Conservation (phyloP, 1,139 yeast species). For the Magnusiomyces paraingens region DNA sequence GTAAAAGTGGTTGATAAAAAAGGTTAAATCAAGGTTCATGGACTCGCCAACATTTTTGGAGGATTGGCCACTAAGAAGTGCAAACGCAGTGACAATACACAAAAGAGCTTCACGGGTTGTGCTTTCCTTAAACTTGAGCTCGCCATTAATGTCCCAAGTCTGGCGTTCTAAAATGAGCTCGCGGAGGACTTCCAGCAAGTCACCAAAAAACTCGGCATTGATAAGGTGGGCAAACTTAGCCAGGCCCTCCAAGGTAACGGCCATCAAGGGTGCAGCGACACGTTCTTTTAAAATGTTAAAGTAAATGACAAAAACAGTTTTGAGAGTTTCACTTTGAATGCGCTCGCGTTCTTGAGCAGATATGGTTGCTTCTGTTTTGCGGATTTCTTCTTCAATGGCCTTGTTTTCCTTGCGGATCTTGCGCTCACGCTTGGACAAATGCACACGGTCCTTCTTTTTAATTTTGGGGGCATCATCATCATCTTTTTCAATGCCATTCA, state of each 20-base stretch:
- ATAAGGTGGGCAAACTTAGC: conserved; percentile 89
- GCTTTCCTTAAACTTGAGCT: conserved; percentile 35
- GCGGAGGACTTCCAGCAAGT: conserved; percentile 78
- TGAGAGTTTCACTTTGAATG: conserved; percentile 77
- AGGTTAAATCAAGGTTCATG: conserved; percentile 36
- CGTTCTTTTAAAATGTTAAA: conserved; percentile 66
- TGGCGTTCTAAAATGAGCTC: conserved; percentile 56
- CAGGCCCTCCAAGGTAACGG: conserved; percentile 84
- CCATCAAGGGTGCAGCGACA: conserved; percentile 58
- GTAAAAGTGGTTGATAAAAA: conserved; percentile 70
- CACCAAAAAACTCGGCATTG: conserved; percentile 86
- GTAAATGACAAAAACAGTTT: conserved; percentile 63
- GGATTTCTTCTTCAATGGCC: conserved; percentile 82
- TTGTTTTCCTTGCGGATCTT: conserved; percentile 82
- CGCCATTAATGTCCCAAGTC: conserved; percentile 35
- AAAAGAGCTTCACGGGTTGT: conserved; percentile 62
- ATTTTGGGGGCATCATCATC: conserved; percentile 44
- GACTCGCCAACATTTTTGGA: conserved; percentile 31
- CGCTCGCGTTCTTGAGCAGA: conserved; percentile 82
- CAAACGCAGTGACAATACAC: conserved; percentile 86
- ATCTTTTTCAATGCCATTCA: conserved; percentile 43
- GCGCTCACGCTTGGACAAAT: conserved; percentile 78
- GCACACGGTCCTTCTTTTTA: conserved; percentile 82
- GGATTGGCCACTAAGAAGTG: conserved; percentile 69
- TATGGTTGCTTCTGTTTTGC: conserved; percentile 78